Conservation (phyloP, 192 early-diverging fungal species). For the Dissophora ornata region DNA sequence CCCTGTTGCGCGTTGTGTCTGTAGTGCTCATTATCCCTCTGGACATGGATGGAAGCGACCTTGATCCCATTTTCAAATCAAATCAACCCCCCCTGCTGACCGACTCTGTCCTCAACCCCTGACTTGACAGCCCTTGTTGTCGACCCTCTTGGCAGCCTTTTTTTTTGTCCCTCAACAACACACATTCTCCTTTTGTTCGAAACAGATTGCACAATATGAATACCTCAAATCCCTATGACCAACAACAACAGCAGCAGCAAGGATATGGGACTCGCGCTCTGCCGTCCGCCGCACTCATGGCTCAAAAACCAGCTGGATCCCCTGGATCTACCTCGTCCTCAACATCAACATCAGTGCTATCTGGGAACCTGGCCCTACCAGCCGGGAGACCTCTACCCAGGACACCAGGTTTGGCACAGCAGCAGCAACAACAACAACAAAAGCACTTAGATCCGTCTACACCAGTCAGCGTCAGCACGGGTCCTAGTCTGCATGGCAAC, state of each 20-base stretch:
- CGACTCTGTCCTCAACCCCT: conserved; percentile 1
- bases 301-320: neutral
- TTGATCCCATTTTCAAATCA: neutral
- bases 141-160: neutral
- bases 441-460: neutral
- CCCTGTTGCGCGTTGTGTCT: neutral
- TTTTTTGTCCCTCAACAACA: neutral
- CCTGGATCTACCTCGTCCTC: neutral
- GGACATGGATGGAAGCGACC: neutral
- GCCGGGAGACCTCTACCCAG: conserved; percentile 21
- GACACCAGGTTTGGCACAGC: conserved; percentile 14
- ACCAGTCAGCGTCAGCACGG: neutral
- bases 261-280: conserved; percentile 2
- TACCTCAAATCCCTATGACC: neutral
- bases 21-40: too few relatives aligned
- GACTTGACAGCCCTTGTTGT: neutral
- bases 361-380: neutral
- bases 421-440: conserved; percentile 11
- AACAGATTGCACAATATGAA: too few relatives aligned
- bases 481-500: too few relatives aligned
- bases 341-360: neutral
- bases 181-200: neutral
- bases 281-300: neutral
- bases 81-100: conserved; percentile 6
- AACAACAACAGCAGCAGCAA: conserved; percentile 6